Evolutionary conservation across 129 eudicot genomes (phyloP), one percentile per base, ranked within the genome.

Genomic region (Chrysanthemum lavandulifolium): DNA sequence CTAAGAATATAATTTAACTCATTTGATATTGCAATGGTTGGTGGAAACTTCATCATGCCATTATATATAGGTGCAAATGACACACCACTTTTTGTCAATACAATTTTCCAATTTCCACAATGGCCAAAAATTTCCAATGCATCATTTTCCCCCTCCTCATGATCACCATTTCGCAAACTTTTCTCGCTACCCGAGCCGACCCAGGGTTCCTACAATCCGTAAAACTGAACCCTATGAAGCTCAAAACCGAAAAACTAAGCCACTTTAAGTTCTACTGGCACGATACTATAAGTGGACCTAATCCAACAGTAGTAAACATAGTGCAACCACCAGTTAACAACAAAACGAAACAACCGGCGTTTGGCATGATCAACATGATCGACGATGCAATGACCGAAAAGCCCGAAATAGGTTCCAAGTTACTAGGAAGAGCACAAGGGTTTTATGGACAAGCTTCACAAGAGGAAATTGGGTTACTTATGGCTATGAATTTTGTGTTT

Each of bases 361-460:
- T 86, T 23, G 96, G 92, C 0, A 7, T 7, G 27, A 72, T 86
- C 0, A 73, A 19, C 69, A 89, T 89, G 96, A 89, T 89, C 50
- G 96, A 89, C 61, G 71, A 86, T 58, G 82, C 86, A 0, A 58
- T 89, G 29, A 89, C 96, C 1, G 79, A 77, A 5, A 70, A 78
- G 16, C 96, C 96, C 3, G 77, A 82, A 3, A 1, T 74, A 13
- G 56, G 78, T 1, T 86, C 96, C 13, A 86, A 72, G 68, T 33
- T 80, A 14, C 60, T 84, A 23, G 96, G 96, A 7, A 67, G 85
- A 43, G 96, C 96, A 8, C 92, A 89, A 64, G 96, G 96, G 61
- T 65, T 89, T 31, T 89, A 86, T 52, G 96, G 79, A 3, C 11
- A 65, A 52, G 87, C 89, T 0, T 84, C 87, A 1, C 87, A 79